Base-by-base conservation (phyloP, 228 moss, liverwort and hornwort genomes). In the Sphagnum fallax region DNA sequence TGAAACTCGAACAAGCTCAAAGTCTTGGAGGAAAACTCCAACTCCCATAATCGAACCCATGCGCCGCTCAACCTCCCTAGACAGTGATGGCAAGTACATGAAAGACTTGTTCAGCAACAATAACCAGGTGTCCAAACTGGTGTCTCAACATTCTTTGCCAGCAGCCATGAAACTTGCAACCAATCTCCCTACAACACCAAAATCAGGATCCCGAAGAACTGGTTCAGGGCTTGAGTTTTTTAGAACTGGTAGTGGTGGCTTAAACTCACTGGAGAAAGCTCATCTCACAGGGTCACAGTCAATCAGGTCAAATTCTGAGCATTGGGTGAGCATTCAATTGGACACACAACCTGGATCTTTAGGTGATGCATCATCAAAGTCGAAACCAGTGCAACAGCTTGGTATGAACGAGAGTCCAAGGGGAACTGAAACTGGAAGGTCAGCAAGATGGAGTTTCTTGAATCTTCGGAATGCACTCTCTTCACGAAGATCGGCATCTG, bases 21-120 rank as follows among this genome's bases (percentile, higher is more conserved):
- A 32, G 18, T 51, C 13, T 8, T 57, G 62, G 53, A 32, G 32
- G 32, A 82, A 75, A 52, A 65, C 67, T 8, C 49, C 60, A 49
- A 71, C 69, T 9, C 52, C 75, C 10, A 18, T 68, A 5, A 61
- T 65, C 50, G 65, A 66, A 15, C 71, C 67, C 53, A 78, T 87
- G 18, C 74, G 62, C 15, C 80, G 83, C 18, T 49, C 87, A 6
- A 47, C 71, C 0, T 85, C 85, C 14, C 10, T 77, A 63, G 75
- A 77, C 32, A 61, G 78, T 47, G 83, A 80, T 48, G 16, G 82
- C n/a, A 67, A 70, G 7, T 72, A 78, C 2, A 49, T 83, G n/a
- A 74, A 76, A 15, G 75, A 68, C 7, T 71, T 78, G 0, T 61
- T 80, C 10, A 64, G 57, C 4, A 4, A 52, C 61, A 18, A 32